Conservation (phyloP, 1,284 basidiomycete genomes). For the Melanopsichium pennsylvanicum region DNA sequence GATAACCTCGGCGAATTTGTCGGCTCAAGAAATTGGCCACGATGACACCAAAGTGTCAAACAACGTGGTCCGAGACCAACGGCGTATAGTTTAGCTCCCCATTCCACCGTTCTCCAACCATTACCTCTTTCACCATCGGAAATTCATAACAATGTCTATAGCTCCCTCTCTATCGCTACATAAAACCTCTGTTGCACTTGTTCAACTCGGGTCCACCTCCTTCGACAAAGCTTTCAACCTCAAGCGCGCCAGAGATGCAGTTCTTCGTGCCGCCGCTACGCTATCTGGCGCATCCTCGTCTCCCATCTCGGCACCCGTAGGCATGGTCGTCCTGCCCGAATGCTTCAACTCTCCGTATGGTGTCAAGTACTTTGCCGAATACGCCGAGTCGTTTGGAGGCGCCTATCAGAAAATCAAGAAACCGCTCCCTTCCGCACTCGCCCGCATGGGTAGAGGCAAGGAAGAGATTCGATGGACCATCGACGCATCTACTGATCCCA, state of each 20-base stretch:
- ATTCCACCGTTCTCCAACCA: too few relatives aligned
- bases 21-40: neutral
- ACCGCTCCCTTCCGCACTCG: slow-evolving; percentile 36
- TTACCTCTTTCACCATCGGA: slow-evolving; percentile 1
- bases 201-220: slow-evolving; percentile 61
- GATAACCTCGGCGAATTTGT: slow-evolving; percentile 5
- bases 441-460: slow-evolving; percentile 39
- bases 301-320: slow-evolving; percentile 33
- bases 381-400: slow-evolving; percentile 60
- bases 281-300: slow-evolving; percentile 11
- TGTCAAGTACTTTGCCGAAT: slow-evolving; percentile 69
- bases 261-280: slow-evolving; percentile 32
- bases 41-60: neutral
- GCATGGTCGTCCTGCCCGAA: slow-evolving; percentile 72
- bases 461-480: slow-evolving; percentile 51
- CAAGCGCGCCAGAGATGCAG: slow-evolving; percentile 48
- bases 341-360: slow-evolving; percentile 99
- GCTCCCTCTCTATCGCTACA: slow-evolving; percentile 38
- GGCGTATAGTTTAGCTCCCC: too few relatives aligned
- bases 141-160: slow-evolving; percentile 24
- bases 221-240: slow-evolving; percentile 60
- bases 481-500: slow-evolving; percentile 41
- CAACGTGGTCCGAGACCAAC: too few relatives aligned
- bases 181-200: slow-evolving; percentile 51
- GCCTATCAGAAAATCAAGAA: slow-evolving; percentile 58